Percentiles rank a stretch among this genome's conserved stretches.
Conservation (phyloP, 106 monocot species). For the Xerophyta viscosa region DNA sequence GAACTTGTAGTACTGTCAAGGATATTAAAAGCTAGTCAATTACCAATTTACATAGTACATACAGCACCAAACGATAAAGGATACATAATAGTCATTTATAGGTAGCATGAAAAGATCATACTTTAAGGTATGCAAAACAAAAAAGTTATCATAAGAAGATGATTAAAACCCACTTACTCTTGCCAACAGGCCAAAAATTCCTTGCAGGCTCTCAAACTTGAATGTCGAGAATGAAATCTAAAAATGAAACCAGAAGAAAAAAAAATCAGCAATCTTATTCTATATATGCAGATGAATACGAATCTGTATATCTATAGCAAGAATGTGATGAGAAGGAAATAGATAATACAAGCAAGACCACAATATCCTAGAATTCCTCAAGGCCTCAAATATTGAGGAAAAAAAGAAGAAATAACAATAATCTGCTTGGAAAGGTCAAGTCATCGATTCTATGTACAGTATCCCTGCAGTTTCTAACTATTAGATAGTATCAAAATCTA, state of each 20-base stretch:
- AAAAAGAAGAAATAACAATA: no score
- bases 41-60: not conserved
- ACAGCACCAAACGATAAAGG: not conserved
- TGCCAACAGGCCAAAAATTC: constrained; percentile 67
- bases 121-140: no score
- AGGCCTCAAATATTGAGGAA: no score
- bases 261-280: not conserved
- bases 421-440: no score
- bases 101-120: not conserved
- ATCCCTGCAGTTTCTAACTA: no score
- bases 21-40: constrained; percentile 7
- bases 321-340: no score
- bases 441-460: no score
- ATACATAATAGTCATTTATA: not conserved
- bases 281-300: no score
- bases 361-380: no score
- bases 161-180: constrained; percentile 42
- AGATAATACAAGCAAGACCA: no score
- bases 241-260: not conserved
- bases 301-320: not conserved
- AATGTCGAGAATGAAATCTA: constrained; percentile 78
- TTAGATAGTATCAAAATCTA: no score
- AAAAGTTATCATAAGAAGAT: no score
- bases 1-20: constrained; percentile 84
- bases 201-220: constrained; percentile 38